Percentiles rank a stretch among this genome's conserved stretches.
These are phyloP conservation scores for Cichorium intybus DNA, from an alignment of 140 eudicot species.

Conservation along the genomic window DNA sequence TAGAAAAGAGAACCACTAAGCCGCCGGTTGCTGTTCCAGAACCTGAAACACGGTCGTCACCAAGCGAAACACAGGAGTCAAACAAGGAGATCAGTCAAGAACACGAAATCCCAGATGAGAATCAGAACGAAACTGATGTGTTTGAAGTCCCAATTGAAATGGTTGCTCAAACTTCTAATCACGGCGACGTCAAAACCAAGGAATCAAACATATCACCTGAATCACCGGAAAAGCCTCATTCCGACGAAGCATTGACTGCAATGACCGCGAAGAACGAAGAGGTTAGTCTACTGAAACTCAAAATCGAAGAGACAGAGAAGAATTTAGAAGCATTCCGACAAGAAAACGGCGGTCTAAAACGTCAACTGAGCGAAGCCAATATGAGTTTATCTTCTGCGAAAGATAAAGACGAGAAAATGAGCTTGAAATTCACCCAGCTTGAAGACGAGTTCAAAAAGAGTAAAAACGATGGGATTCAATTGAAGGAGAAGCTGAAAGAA, in stretches of 20 bases:
- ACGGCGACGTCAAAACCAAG: constrained; percentile 33
- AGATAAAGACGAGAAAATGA: constrained; percentile 44
- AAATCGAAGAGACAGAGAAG: constrained; percentile 49
- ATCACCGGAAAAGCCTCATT: constrained; percentile 8
- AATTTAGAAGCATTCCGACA: constrained; percentile 23
- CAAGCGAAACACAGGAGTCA: constrained; percentile 25
- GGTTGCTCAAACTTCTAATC: constrained; percentile 15
- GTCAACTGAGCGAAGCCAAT: constrained; percentile 40
- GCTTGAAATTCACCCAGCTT: constrained; percentile 24
- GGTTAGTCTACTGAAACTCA: constrained; percentile 34
- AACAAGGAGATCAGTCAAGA: constrained; percentile 11
- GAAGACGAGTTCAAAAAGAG: constrained; percentile 51
- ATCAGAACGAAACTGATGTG: constrained; percentile 71
- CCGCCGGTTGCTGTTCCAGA: constrained; percentile 14
- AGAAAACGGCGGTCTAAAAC: constrained; percentile 56
- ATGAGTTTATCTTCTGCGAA: constrained; percentile 27
- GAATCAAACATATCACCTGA: constrained; percentile 6
- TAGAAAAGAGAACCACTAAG: constrained; percentile 40
- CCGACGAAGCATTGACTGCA: constrained; percentile 31
- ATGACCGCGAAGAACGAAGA: constrained; percentile 43
- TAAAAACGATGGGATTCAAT: constrained; percentile 26
- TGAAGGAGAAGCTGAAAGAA: constrained; percentile 48
- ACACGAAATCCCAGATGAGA: constrained; percentile 39
- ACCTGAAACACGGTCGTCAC: constrained; percentile 26
- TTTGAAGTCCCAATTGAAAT: constrained; percentile 75